These are phyloP conservation scores for Cutaneotrichosporon dermatis DNA, from an alignment of 1,284 basidiomycete genomes.

Conservation along the genomic window DNA sequence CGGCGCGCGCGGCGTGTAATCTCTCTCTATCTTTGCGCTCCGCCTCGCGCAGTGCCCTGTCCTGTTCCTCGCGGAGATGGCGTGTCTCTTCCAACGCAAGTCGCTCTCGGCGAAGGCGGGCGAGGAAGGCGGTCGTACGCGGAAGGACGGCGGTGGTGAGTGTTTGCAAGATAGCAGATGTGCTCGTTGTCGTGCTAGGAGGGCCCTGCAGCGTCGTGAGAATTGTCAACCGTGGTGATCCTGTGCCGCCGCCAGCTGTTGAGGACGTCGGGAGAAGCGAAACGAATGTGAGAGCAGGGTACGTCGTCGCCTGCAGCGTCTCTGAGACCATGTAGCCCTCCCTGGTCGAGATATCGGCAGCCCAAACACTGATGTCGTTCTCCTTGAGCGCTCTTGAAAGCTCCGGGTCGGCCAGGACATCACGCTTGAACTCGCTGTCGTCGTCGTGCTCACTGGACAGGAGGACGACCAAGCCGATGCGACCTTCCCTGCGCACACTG, in stretches of 20 bases:
- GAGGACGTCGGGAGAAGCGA: constrained; percentile 65
- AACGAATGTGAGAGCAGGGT: constrained; percentile 85
- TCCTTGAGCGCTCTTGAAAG: constrained; percentile 64
- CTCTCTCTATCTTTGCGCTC: constrained; percentile 63
- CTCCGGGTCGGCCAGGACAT: constrained; percentile 68
- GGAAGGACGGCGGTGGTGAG: constrained; percentile 69
- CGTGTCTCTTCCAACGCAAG: constrained; percentile 61
- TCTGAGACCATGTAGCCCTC: constrained; percentile 82
- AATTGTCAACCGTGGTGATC: constrained; percentile 61
- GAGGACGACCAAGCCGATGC: constrained; percentile 75
- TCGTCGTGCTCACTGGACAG: constrained; percentile 88
- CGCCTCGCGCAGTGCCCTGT: constrained; percentile 67
- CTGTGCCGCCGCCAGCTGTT: constrained; percentile 29
- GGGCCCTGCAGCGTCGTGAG: constrained; percentile 78
- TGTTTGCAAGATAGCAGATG: constrained; percentile 61
- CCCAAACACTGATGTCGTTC: constrained; percentile 75
- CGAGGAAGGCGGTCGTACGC: constrained; percentile 69
- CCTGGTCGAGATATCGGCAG: constrained; percentile 70
- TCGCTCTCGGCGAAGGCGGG: constrained; percentile 55
- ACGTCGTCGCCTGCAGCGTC: constrained; percentile 82
- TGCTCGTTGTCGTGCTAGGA: constrained; percentile 59
- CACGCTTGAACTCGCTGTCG: constrained; percentile 78
- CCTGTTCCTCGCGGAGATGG: constrained; percentile 71
- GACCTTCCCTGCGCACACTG: constrained; percentile 63
- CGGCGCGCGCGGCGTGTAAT: constrained; percentile 24